Evolutionary conservation across 495 filamentous ascomycete genomes (phyloP).

Genomic region (Endocarpon pusillum): DNA sequence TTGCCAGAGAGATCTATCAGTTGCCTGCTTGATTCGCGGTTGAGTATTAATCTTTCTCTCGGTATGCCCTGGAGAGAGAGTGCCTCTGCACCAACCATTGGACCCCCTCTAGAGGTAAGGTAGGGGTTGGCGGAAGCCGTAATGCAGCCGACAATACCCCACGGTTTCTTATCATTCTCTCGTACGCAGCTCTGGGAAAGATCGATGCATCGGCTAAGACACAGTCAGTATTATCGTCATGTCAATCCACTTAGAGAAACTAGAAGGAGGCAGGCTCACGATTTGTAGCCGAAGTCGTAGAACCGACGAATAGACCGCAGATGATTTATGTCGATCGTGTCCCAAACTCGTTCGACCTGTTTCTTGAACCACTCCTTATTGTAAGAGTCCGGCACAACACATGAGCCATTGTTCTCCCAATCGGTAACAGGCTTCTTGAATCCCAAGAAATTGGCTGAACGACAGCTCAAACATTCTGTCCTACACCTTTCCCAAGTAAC

Average conservation of each 20-base stretch:
- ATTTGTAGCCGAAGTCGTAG: slow-evolving; percentile 49
- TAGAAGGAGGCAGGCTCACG: slow-evolving; percentile 22
- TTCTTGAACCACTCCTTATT: slow-evolving; percentile 30
- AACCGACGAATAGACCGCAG: slow-evolving; percentile 25
- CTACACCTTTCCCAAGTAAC: slow-evolving; percentile 41
- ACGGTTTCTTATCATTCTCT: slow-evolving; percentile 25
- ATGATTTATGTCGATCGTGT: slow-evolving; percentile 49
- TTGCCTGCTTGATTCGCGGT: slow-evolving; percentile 43
- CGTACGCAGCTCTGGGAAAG: slow-evolving; percentile 65
- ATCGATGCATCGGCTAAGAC: slow-evolving; percentile 37
- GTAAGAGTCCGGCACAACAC: slow-evolving; percentile 35
- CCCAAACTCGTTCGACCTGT: slow-evolving; percentile 40
- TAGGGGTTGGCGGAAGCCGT: slow-evolving; percentile 52
- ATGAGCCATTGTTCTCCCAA: slow-evolving; percentile 35
- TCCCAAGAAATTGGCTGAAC: slow-evolving; percentile 29
- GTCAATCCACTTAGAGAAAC: no score
- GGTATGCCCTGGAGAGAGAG: slow-evolving; percentile 60
- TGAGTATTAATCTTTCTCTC: slow-evolving; percentile 40
- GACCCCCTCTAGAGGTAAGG: slow-evolving; percentile 42
- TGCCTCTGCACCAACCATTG: slow-evolving; percentile 47
- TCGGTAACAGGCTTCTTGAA: slow-evolving; percentile 34
- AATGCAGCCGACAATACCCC: slow-evolving; percentile 50
- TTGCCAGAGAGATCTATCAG: slow-evolving; percentile 66
- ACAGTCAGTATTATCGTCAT: no score
- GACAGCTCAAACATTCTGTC: slow-evolving; percentile 34